Percentiles rank a stretch among this genome's conserved stretches.
Conservation (phyloP, 768 basidiomycete genomes). For the Lyophyllum atratum region DNA sequence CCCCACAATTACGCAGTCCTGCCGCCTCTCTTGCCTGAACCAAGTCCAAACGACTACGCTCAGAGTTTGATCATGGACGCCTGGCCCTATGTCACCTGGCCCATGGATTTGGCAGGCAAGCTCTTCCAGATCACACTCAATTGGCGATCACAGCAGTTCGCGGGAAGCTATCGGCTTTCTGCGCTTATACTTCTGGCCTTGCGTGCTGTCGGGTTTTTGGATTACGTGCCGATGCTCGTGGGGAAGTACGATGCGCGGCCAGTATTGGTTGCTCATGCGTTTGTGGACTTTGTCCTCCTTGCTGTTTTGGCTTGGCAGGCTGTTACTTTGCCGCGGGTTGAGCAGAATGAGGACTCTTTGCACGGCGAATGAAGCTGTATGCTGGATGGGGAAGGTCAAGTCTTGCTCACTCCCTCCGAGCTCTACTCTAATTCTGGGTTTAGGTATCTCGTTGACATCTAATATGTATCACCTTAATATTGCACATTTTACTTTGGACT, state of each 20-base stretch:
- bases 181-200: neutral
- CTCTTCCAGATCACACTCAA: slow-evolving; percentile 27
- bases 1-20: slow-evolving; percentile 9
- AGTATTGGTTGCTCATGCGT: slow-evolving; percentile 7
- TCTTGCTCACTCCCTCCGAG: too few species aligned
- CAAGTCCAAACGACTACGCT: slow-evolving; percentile 3
- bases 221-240: slow-evolving; percentile 9
- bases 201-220: neutral
- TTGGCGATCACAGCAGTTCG: slow-evolving; percentile 19
- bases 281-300: neutral
- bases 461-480: too few species aligned
- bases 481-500: too few species aligned
- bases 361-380: neutral
- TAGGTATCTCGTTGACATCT: too few species aligned
- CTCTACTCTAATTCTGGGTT: too few species aligned
- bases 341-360: neutral
- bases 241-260: slow-evolving; percentile 11
- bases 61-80: slow-evolving; percentile 5
- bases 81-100: slow-evolving; percentile 10
- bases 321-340: slow-evolving; percentile 1
- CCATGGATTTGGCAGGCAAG: slow-evolving; percentile 14
- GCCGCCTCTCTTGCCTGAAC: slow-evolving; percentile 6
- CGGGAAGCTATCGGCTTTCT: slow-evolving; percentile 22
- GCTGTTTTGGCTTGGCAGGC: slow-evolving; percentile 10
- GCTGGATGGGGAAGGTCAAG: too few species aligned